These are phyloP conservation scores for Coniosporium tulheliwenetii DNA, from an alignment of 2,329 filamentous ascomycete genomes.

Conservation along the genomic window DNA sequence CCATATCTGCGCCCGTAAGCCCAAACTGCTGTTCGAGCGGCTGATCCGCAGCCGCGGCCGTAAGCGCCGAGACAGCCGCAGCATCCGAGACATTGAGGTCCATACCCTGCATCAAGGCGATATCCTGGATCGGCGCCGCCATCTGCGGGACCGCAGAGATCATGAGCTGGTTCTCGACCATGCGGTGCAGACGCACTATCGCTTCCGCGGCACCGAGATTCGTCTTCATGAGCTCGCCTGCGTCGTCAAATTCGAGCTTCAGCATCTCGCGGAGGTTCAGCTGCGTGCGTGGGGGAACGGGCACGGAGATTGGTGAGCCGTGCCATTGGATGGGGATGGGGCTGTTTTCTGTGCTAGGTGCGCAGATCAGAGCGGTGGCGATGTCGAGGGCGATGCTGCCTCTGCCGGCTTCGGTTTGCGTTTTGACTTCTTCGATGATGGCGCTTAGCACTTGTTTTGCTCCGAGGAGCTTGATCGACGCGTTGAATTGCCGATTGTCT, in stretches of 20 bases:
- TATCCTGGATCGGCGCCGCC: constrained; percentile 9
- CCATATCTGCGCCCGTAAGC: neutral
- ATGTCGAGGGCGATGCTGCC: constrained; percentile 52
- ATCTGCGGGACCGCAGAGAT: constrained; percentile 5
- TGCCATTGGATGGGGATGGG: constrained; percentile 18
- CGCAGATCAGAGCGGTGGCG: constrained; percentile 52
- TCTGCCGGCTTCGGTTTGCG: constrained; percentile 43
- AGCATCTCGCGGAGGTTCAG: constrained; percentile 47
- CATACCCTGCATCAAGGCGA: constrained; percentile 18
- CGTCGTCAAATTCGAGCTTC: constrained; percentile 41
- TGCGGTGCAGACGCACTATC: constrained; percentile 45
- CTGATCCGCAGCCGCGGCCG: neutral
- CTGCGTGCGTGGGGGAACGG: constrained; percentile 15
- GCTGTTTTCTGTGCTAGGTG: constrained; percentile 33
- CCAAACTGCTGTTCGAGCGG: neutral
- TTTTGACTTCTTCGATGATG: constrained; percentile 52
- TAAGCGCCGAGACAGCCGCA: constrained; percentile 2
- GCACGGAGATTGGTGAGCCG: constrained; percentile 11
- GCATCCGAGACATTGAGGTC: constrained; percentile 10
- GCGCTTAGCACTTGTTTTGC: constrained; percentile 42
- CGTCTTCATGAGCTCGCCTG: constrained; percentile 38
- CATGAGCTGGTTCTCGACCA: constrained; percentile 48
- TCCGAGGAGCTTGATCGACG: constrained; percentile 44
- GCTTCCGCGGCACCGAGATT: constrained; percentile 44
- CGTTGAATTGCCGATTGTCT: constrained; percentile 56